These are phyloP conservation scores for Rhinocladiella similis DNA, from an alignment of 2,329 filamentous ascomycete species.

Conservation along the genomic window DNA sequence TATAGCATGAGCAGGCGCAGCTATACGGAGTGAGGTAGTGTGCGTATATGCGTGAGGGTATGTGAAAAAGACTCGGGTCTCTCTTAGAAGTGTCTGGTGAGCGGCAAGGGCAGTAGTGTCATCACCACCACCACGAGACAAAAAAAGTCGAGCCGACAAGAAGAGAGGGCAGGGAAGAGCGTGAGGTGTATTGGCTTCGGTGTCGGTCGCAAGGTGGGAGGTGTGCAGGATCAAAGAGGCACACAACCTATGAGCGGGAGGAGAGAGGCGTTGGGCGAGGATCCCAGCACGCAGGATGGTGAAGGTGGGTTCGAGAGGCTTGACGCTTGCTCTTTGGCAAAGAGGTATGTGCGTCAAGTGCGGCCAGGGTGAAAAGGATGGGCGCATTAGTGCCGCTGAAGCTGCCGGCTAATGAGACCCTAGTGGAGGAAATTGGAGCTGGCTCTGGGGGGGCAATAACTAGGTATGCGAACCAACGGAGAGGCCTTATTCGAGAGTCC, in stretches of 20 bases:
- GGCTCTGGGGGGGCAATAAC: slow-evolving; percentile 12
- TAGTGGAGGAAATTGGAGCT: slow-evolving; percentile 12
- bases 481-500: background rate
- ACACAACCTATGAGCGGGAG: slow-evolving; percentile 21
- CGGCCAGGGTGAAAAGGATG: slow-evolving; percentile 19
- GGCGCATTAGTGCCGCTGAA: slow-evolving; percentile 10
- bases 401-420: slow-evolving; percentile 4
- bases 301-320: slow-evolving; percentile 1
- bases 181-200: slow-evolving; percentile 3
- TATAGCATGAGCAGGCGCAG: slow-evolving; percentile 19
- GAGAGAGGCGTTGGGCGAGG: slow-evolving; percentile 15
- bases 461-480: background rate
- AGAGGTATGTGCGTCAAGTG: slow-evolving; percentile 19
- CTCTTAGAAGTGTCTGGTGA: background rate
- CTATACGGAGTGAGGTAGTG: slow-evolving; percentile 10
- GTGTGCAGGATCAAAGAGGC: slow-evolving; percentile 16
- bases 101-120: slow-evolving; percentile 16
- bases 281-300: slow-evolving; percentile 17
- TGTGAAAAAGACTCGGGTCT: slow-evolving; percentile 1
- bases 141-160: slow-evolving; percentile 3
- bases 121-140: slow-evolving; percentile 18
- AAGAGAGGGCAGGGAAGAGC: slow-evolving; percentile 16
- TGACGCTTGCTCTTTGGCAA: background rate
- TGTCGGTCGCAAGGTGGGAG: slow-evolving; percentile 18
- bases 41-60: no score